These are phyloP conservation scores for Filosporella fistucella DNA, from an alignment of 495 filamentous ascomycete species.

Conservation along the genomic window DNA sequence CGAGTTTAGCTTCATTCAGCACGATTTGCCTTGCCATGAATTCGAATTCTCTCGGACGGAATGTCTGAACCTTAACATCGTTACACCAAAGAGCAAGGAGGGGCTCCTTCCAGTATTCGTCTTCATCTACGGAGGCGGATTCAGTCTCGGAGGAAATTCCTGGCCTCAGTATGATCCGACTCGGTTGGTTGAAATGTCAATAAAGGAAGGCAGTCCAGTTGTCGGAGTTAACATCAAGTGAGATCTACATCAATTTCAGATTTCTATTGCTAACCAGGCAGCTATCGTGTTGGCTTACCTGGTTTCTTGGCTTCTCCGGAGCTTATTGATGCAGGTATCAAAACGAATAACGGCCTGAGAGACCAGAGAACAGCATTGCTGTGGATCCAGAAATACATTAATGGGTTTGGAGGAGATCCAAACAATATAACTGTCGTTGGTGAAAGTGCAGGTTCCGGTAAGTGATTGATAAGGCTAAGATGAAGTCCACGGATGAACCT, in stretches of 20 bases:
- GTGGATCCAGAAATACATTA: constrained; percentile 44
- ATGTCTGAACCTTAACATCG: too few species aligned
- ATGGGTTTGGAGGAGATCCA: constrained; percentile 27
- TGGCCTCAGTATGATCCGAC: too few species aligned
- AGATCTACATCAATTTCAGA: neutral
- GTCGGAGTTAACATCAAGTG: neutral
- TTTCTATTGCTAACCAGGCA: neutral
- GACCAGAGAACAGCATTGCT: constrained; percentile 40
- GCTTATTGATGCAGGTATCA: neutral
- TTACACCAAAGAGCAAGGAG: too few species aligned
- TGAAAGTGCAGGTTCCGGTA: constrained; percentile 39
- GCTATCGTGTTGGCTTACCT: neutral
- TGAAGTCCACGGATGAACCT: too few species aligned
- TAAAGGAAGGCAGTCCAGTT: neutral
- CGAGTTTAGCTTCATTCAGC: too few species aligned
- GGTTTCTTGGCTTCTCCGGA: neutral
- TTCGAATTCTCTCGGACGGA: too few species aligned
- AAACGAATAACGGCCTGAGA: constrained; percentile 7
- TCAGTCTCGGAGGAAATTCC: too few species aligned
- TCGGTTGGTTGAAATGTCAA: neutral
- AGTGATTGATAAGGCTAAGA: too few species aligned
- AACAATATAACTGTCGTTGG: constrained; percentile 36
- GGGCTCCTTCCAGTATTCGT: too few species aligned
- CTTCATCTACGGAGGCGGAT: too few species aligned
- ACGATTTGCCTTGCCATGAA: too few species aligned